Percentiles rank a stretch among this genome's conserved stretches.
Conservation (phyloP, 1,284 basidiomycete genomes). For the Cryptococcus neoformans region DNA sequence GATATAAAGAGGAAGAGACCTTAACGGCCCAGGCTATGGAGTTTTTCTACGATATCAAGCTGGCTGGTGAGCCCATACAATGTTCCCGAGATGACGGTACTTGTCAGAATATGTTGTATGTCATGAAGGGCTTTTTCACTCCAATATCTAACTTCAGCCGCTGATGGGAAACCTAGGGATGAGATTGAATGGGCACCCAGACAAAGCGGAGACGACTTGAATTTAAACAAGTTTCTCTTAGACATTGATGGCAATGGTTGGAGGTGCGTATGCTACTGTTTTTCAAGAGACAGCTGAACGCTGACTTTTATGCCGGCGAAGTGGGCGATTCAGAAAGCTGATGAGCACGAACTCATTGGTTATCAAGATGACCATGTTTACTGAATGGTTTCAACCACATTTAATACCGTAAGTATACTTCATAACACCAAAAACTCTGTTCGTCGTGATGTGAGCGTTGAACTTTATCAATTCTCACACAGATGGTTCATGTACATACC, state of each 20-base stretch:
- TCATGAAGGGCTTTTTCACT: conserved; percentile 14
- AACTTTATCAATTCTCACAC: neutral
- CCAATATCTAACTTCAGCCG: neutral
- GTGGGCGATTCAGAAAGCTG: conserved; percentile 43
- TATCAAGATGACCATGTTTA: conserved; percentile 52
- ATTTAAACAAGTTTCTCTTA: conserved; percentile 50
- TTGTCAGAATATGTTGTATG: conserved; percentile 34
- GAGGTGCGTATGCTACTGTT: conserved; percentile 28
- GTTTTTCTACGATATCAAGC: conserved; percentile 44
- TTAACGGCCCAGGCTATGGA: conserved; percentile 17
- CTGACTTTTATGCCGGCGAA: conserved; percentile 9
- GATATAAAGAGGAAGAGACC: conserved; percentile 16
- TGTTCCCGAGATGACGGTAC: conserved; percentile 44
- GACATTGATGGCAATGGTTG: conserved; percentile 54
- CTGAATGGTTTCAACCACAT: conserved; percentile 48
- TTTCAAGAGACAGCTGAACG: neutral
- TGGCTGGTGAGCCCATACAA: conserved; percentile 43
- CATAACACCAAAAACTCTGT: neutral
- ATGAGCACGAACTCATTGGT: conserved; percentile 52
- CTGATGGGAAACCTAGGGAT: conserved; percentile 13
- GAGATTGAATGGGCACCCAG: conserved; percentile 38
- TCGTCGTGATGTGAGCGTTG: conserved; percentile 2
- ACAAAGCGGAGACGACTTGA: conserved; percentile 29
- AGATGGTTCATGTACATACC: conserved; percentile 50
- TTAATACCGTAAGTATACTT: conserved; percentile 35